Conservation (phyloP, 192 early-diverging fungal species). For the Kappamyces sp. region DNA sequence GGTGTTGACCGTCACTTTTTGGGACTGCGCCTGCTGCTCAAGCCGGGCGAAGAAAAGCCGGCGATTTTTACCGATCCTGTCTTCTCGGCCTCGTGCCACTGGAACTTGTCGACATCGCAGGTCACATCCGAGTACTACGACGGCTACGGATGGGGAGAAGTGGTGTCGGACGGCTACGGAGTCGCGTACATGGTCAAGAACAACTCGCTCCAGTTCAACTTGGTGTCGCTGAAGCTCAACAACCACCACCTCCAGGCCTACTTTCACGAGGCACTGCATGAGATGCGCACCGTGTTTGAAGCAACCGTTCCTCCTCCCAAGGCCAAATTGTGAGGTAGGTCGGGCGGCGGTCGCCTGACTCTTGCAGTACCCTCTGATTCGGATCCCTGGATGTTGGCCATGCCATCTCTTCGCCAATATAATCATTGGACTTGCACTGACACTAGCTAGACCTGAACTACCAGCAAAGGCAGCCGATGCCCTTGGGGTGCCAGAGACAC, state of each 20-base stretch:
- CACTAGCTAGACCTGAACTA: too few relatives aligned
- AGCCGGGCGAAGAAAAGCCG: conserved; percentile 71
- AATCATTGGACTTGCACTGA: not conserved
- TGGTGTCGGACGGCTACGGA: conserved; percentile 19
- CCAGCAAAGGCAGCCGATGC: too few relatives aligned
- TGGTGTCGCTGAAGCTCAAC: conserved; percentile 64
- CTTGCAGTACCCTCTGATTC: not conserved
- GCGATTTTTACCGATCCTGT: conserved; percentile 81
- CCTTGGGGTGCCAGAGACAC: too few relatives aligned
- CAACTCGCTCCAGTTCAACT: conserved; percentile 79
- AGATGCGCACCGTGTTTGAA: conserved; percentile 77
- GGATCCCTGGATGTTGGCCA: too few relatives aligned
- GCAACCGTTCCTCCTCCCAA: conserved; percentile 49
- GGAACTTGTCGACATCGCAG: conserved; percentile 90
- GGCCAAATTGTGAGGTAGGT: conserved; percentile 66
- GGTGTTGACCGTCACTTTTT: conserved; percentile 93
- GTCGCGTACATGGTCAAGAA: conserved; percentile 70
- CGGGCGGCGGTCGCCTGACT: not conserved
- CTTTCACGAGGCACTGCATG: conserved; percentile 79
- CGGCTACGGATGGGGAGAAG: conserved; percentile 76
- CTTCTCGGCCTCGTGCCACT: conserved; percentile 73
- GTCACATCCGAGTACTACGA: conserved; percentile 86
- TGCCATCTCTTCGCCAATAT: too few relatives aligned
- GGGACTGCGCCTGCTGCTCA: conserved; percentile 73
- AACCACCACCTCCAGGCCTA: conserved; percentile 70